Conservation (phyloP, 345 rosid genomes). For the Hypericum androsaemum region DNA sequence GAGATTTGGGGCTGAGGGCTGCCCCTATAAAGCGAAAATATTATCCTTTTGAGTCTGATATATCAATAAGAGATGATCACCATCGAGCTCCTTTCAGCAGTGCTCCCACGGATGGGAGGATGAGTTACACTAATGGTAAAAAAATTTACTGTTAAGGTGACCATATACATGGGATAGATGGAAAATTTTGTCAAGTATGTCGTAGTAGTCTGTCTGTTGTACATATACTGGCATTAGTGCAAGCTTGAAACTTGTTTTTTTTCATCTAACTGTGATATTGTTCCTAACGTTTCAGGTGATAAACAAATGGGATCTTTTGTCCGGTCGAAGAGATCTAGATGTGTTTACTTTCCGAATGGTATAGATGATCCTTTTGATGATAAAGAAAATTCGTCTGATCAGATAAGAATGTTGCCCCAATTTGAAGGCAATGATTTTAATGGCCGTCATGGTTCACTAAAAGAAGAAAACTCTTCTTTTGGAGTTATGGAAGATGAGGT, state of each 20-base stretch:
- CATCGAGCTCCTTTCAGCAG: constrained; percentile 36
- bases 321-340: constrained; percentile 58
- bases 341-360: constrained; percentile 39
- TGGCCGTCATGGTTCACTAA: constrained; percentile 28
- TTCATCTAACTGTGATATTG: constrained; percentile 12
- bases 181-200: constrained; percentile 12
- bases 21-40: constrained; percentile 48
- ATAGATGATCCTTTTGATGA: constrained; percentile 39
- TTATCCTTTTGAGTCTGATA: constrained; percentile 24
- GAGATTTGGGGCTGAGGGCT: constrained; percentile 68
- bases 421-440: constrained; percentile 32
- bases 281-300: constrained; percentile 42
- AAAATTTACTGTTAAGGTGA: constrained; percentile 14
- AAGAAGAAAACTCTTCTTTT: constrained; percentile 38
- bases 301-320: constrained; percentile 33
- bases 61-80: constrained; percentile 18
- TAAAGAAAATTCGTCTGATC: constrained; percentile 40
- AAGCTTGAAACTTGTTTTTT: constrained; percentile 11
- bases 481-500: constrained; percentile 48
- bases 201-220: neutral
- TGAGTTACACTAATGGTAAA: constrained; percentile 48
- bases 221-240: neutral
- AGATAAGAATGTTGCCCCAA: constrained; percentile 31
- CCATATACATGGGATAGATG: too few species aligned
- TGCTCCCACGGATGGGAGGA: constrained; percentile 39